Evolutionary conservation across 768 basidiomycete genomes (phyloP), one percentile per base, ranked within the genome.

Genomic region (Auricularia sp.): DNA sequence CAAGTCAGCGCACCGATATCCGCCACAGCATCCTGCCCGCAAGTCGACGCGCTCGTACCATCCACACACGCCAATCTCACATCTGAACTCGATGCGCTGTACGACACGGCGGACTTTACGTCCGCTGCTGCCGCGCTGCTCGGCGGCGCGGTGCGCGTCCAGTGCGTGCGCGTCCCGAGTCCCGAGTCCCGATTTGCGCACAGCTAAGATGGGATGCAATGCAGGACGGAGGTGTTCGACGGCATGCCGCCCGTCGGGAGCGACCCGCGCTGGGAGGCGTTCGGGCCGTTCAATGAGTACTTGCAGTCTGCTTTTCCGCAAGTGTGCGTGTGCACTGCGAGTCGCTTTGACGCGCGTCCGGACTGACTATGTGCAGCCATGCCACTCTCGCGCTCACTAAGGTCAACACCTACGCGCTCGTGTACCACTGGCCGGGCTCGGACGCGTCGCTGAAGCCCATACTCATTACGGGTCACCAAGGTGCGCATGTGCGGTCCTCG

Each of bases 291-390:
- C 71, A 85, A 87, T 63, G 77, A 79, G 16, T 86, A 87, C 68
- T 78, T 90, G 24, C 72, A 73, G 61, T 68, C 71, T 36, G 74
- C 88, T 36, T 94, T 89, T 68, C 84, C 87, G 13, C 77, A 86
- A 72, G 83, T 81, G 80, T 89, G 75, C 45, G 77, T 75, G 11
- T 2, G 33, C 29, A 24, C 10, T 7, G 42, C 7, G 47, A 65
- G 58, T 6, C 54, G 33, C 34, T 54, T 64, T 64, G 18, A 63
- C 24, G n/a, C 34, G 62, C 21, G 18, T 10, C 8, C 69, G 63
- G 29, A 29, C 33, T 29, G n/a, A n/a, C n/a, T n/a, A n/a, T n/a
- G n/a, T n/a, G n/a, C 63, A 75, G 74, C 35, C 75, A 77, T 68
- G 33, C 67, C 14, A 66, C 67, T 10, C 67, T 79, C 34, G 58